Base-by-base conservation (phyloP, 768 basidiomycete genomes). In the Atractiella rhizophila region DNA sequence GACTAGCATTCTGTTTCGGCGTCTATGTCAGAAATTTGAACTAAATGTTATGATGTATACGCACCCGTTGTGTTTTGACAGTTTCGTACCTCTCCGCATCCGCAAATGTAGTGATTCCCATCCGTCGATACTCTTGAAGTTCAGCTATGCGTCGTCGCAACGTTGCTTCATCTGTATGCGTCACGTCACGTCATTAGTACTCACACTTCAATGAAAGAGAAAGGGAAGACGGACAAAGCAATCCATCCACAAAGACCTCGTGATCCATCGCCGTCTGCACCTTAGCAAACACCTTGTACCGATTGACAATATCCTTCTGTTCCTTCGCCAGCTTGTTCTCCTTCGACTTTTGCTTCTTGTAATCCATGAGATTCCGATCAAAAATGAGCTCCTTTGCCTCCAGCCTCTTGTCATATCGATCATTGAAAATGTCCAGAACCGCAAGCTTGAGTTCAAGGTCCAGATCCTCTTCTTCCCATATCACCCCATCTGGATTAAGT, bases 301-400 rank as follows among this genome's bases (percentile, higher is more conserved):
- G 72, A 50, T 81, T 73, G 19, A 83, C 59, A 41, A 94, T 74
- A 47, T 96, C 91, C 48, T 77, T 71, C 52, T 96, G 86, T 47
- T 94, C 88, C 51, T 77, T 74, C 7, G 69, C 68, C 15, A 82
- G 66, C 56, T 91, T 94, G 62, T 86, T 78, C 50, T 98, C 88
- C 3, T 68, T 67, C 9, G 80, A 78, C 66, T 78, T 74, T 45
- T 83, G 86, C 73, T 85, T 83, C 60, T 86, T 94, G 56, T 88
- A 82, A 50, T 91, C 82, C 35, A 88, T 63, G 39, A 98, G 60
- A 1, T 82, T 82, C 30, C 88, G 65, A 51, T 94, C 79, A 52
- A 82, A 91, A 57, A 98, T 79, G 47, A 98, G 58, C 3, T 71
- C 71, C 59, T 94, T 98, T 23, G 68, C 70, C 54, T 85, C 78